Conservation (phyloP, 2,329 filamentous ascomycete genomes). For the Dactylellina leptospora region DNA sequence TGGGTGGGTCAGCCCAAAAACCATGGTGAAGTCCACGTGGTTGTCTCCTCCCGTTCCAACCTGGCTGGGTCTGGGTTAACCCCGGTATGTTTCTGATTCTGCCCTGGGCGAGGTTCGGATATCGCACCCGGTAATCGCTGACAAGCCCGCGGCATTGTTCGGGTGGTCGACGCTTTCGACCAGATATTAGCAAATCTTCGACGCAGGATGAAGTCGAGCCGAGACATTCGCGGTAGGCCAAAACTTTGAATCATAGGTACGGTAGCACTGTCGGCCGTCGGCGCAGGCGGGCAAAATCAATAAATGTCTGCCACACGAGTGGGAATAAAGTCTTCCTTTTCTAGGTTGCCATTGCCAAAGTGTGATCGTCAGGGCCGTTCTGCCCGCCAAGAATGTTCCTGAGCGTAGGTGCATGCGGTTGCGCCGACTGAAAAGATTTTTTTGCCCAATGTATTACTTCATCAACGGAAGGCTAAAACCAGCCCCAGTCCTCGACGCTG, state of each 20-base stretch:
- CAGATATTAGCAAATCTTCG: slow-evolving; percentile 9
- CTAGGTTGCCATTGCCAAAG: slow-evolving; percentile 29
- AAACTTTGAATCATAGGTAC: no score
- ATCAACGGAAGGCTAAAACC: slow-evolving; percentile 50
- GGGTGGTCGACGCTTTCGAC: background rate
- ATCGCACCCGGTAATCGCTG: slow-evolving; percentile 7
- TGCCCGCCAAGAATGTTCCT: slow-evolving; percentile 15
- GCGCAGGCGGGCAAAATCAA: slow-evolving; percentile 1
- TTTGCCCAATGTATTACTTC: slow-evolving; percentile 37
- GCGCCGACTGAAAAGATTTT: slow-evolving; percentile 21
- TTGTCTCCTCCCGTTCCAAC: slow-evolving; percentile 49
- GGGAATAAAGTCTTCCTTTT: no score
- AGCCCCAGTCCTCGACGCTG: background rate
- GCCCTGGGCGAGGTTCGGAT: slow-evolving; percentile 25
- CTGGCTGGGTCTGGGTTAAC: slow-evolving; percentile 36
- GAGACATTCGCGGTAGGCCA: slow-evolving; percentile 3
- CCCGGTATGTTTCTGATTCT: slow-evolving; percentile 26
- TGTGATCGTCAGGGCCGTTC: slow-evolving; percentile 29
- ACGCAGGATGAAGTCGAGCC: slow-evolving; percentile 13
- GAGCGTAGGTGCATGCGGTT: slow-evolving; percentile 5
- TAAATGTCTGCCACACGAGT: slow-evolving; percentile 9
- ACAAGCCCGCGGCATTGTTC: background rate
- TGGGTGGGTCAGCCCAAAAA: slow-evolving; percentile 34
- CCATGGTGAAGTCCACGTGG: slow-evolving; percentile 50
- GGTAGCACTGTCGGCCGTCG: no score